Conservation (phyloP, 192 early-diverging fungal species). For the Powellomyces hirtus region DNA sequence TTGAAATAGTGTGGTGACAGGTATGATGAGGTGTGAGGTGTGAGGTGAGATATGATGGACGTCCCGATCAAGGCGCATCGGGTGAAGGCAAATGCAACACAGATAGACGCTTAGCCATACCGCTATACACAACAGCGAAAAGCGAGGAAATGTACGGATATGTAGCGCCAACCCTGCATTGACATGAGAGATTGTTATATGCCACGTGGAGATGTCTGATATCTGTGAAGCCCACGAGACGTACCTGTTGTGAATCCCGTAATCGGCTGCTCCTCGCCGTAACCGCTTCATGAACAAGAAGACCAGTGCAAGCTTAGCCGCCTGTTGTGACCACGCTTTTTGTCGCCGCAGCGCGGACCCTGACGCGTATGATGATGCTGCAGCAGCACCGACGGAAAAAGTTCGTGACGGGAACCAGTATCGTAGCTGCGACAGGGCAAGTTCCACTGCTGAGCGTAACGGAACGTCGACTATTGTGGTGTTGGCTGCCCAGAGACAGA, state of each 20-base stretch:
- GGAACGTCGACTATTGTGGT: constrained; percentile 39
- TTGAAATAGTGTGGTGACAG: no score
- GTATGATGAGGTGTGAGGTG: no score
- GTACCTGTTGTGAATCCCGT: constrained; percentile 46
- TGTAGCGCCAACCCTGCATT: constrained; percentile 12
- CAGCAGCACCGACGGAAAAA: background rate
- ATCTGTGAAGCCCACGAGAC: background rate
- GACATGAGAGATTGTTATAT: no score
- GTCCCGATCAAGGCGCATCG: background rate
- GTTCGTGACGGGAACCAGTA: constrained; percentile 14
- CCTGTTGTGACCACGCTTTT: constrained; percentile 30
- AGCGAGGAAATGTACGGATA: constrained; percentile 22
- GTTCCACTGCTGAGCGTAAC: constrained; percentile 19
- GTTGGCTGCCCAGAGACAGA: constrained; percentile 38
- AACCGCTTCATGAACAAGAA: constrained; percentile 25
- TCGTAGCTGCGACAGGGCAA: constrained; percentile 19
- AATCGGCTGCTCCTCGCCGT: constrained; percentile 21
- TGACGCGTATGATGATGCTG: background rate
- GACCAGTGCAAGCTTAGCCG: constrained; percentile 26
- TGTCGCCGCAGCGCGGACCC: background rate
- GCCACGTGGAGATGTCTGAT: background rate
- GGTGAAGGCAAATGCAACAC: background rate
- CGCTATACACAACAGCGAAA: constrained; percentile 10
- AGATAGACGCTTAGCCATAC: constrained; percentile 6
- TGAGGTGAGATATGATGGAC: no score